These are phyloP conservation scores for Apiospora rasikravindrae DNA, from an alignment of 2,329 filamentous ascomycete genomes.

Conservation along the genomic window DNA sequence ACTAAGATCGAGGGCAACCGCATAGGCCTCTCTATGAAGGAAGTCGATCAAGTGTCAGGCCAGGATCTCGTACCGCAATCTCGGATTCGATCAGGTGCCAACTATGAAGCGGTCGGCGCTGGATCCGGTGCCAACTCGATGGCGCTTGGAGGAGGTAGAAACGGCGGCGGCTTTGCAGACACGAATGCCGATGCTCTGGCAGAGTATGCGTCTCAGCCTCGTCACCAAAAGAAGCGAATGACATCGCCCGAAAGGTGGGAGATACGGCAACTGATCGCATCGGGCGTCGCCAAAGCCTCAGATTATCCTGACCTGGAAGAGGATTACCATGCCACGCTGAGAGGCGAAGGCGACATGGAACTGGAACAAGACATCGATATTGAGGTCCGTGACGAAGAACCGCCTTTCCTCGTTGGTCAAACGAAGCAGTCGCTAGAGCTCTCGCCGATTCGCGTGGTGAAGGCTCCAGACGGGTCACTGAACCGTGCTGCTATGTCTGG, in stretches of 20 bases:
- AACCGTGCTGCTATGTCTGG: conserved; percentile 96
- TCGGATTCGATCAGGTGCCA: conserved; percentile 85
- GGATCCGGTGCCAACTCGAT: conserved; percentile 87
- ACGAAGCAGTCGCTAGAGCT: conserved; percentile 95
- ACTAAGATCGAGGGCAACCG: conserved; percentile 81
- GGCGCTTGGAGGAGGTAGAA: conserved; percentile 66
- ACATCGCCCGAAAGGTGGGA: conserved; percentile 98
- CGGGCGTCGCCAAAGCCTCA: conserved; percentile 87
- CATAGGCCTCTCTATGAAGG: conserved; percentile 94
- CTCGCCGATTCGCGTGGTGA: conserved; percentile 94
- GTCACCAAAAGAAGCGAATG: conserved; percentile 83
- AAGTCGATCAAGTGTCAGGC: conserved; percentile 89
- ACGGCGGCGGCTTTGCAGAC: conserved; percentile 54
- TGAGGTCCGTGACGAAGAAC: conserved; percentile 94
- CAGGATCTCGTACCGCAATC: conserved; percentile 80
- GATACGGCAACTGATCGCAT: conserved; percentile 94
- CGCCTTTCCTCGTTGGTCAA: conserved; percentile 92
- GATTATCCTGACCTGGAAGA: conserved; percentile 96
- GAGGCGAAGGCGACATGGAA: conserved; percentile 85
- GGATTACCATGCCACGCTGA: conserved; percentile 86
- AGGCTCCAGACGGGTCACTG: conserved; percentile 96
- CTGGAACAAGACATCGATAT: conserved; percentile 97
- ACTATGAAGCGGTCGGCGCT: conserved; percentile 76
- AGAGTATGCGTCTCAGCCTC: conserved; percentile 57
- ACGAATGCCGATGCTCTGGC: conserved; percentile 67